Evolutionary conservation across 129 eudicot genomes (phyloP).

Genomic region (Saussurea involucrata): DNA sequence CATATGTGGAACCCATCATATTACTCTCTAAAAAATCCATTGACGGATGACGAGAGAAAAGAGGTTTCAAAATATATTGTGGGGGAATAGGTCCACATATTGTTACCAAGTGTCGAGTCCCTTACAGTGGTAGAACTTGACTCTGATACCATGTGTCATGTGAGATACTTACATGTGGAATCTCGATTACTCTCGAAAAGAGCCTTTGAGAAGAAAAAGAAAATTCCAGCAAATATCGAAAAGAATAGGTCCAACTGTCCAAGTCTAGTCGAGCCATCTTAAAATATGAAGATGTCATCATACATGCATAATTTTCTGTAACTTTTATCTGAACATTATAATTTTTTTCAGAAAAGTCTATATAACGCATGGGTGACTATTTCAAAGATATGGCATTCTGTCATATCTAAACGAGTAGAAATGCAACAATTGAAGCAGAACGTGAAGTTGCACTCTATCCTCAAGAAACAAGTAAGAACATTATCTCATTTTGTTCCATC

Average conservation of each 20-base stretch:
- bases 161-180: background rate
- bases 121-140: background rate
- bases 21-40: background rate
- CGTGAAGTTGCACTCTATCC: slow-evolving; percentile 27
- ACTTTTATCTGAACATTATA: background rate
- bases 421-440: slow-evolving; percentile 35
- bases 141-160: background rate
- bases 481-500: background rate
- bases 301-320: background rate
- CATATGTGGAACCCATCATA: background rate
- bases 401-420: slow-evolving; percentile 41
- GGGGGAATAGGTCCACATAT: background rate
- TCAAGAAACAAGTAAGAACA: slow-evolving; percentile 26
- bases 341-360: slow-evolving; percentile 51
- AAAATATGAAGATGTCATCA: background rate
- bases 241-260: background rate
- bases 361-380: slow-evolving; percentile 61
- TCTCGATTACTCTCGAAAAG: background rate
- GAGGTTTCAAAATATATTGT: background rate
- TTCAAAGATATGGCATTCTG: slow-evolving; percentile 41
- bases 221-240: background rate
- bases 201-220: background rate
- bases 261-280: background rate
- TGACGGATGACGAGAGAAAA: background rate
- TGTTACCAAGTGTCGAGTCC: background rate